Base-by-base conservation (phyloP, 148 eudicot genomes). In the Rhododendron molle region DNA sequence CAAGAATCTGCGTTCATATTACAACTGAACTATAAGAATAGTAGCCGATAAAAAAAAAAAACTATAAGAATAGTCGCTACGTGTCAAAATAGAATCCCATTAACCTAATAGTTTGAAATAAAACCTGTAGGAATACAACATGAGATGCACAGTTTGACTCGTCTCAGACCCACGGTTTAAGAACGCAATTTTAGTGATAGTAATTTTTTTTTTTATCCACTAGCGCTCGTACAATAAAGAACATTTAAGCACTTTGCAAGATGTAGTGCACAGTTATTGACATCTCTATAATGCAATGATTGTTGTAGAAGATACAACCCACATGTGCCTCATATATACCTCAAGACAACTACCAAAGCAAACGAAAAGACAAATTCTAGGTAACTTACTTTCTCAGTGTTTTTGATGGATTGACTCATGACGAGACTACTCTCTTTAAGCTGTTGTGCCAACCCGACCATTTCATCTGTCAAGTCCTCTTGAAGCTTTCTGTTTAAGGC, bases 381-480 rank as follows among this genome's bases (percentile, higher is more conserved):
- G 46, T 0, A 47, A 87, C 89, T 89, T 89, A 96, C 98, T 88
- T 95, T 95, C 87, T 94, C 99, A 76, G 98, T 94, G 87, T 92
- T 92, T 88, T 92, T 89, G 73, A 96, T 54, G 38, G 99, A 96
- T 78, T 91, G 95, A 81, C 87, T 97, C 95, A 94, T 95, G 93
- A 90, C 36, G 1, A 94, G 94, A 86, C 95, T 97, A 36, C 96
- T 93, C 88, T 97, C 96, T 91, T 97, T 97, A 28, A 97, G 93
- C 87, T 97, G 96, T 26, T 87, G 90, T 52, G 98, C 99, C 91
- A 95, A 90, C 60, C 83, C 92, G 79, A 94, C 98, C 99, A 97
- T 95, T 89, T 97, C 99, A 89, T 97, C 99, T 10, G 99, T 95
- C 93, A 95, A 91, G 89, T 95, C 95, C 80, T 97, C 99, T 88